Conservation (phyloP, 2,329 filamentous ascomycete genomes). For the Paraphaeosphaeria sporulosa region DNA sequence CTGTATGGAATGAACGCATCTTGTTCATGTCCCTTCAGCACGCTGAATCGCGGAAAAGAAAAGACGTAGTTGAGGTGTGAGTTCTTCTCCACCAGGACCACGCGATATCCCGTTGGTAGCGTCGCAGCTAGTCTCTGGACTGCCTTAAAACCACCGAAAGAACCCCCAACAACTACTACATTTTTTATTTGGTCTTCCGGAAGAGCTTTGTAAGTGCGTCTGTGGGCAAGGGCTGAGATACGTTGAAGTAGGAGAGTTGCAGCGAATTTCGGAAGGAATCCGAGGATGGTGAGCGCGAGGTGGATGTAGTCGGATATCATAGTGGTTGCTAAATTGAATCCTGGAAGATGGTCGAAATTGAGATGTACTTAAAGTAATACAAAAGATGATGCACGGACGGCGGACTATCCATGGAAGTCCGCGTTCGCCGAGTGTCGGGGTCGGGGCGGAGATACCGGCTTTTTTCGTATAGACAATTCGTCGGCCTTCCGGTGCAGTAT, state of each 20-base stretch:
- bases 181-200: slow-evolving; percentile 44
- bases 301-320: slow-evolving; percentile 6
- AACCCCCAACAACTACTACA: slow-evolving; percentile 65
- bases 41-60: slow-evolving; percentile 66
- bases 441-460: background rate
- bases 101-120: slow-evolving; percentile 59
- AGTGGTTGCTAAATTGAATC: background rate
- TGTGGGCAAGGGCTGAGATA: slow-evolving; percentile 8
- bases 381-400: background rate
- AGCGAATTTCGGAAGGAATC: background rate
- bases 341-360: background rate
- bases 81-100: slow-evolving; percentile 67
- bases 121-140: slow-evolving; percentile 58
- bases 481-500: no score
- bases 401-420: background rate
- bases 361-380: background rate
- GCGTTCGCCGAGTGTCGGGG: background rate
- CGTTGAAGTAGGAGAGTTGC: background rate
- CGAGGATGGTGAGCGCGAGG: background rate
- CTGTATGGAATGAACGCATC: slow-evolving; percentile 69
- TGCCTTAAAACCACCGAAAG: slow-evolving; percentile 63
- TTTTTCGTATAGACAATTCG: background rate
- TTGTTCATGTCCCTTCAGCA: slow-evolving; percentile 63
- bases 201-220: slow-evolving; percentile 17
- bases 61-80: slow-evolving; percentile 69